Evolutionary conservation across 108 stramenopile genomes (phyloP).

Genomic region (Stephanodiscus triporus): DNA sequence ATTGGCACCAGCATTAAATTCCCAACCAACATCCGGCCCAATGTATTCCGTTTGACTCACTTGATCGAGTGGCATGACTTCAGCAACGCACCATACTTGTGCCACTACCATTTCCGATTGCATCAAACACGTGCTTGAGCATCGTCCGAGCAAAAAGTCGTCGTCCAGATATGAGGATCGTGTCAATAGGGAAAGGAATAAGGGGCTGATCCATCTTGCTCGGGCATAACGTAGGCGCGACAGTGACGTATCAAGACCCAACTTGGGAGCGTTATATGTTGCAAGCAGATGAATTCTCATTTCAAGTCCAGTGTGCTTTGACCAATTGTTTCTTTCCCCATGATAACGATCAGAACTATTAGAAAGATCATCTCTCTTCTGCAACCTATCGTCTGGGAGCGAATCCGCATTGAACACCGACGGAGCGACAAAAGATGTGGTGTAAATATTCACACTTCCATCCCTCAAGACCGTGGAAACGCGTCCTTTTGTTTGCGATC

Average conservation of each 20-base stretch:
- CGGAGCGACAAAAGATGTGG: conserved; percentile 16
- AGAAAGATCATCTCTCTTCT: not conserved
- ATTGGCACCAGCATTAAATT: not conserved
- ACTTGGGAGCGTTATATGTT: conserved; percentile 6
- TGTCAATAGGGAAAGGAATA: conserved; percentile 33
- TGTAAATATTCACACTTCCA: conserved; percentile 37
- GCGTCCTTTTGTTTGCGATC: conserved; percentile 38
- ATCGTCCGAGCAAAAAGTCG: not conserved
- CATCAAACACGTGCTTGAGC: not conserved
- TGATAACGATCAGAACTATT: not conserved
- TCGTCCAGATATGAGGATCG: conserved; percentile 36
- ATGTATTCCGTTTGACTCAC: not conserved
- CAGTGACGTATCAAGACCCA: not conserved
- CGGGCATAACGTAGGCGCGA: conserved; percentile 24
- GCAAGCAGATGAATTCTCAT: conserved; percentile 10
- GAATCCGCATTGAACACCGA: conserved; percentile 4
- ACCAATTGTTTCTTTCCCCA: not conserved
- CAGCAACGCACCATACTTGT: conserved; percentile 44
- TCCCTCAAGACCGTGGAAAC: conserved; percentile 28
- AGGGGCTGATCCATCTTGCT: conserved; percentile 39
- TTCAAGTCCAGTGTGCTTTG: conserved; percentile 7
- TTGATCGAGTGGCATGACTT: not conserved
- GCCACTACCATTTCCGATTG: conserved; percentile 31
- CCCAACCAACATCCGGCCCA: not conserved
- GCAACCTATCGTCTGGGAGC: conserved; percentile 7